phyloP scores from a whole-genome alignment of 1,284 basidiomycete species.

The Ustilago cynodontis region DNA sequence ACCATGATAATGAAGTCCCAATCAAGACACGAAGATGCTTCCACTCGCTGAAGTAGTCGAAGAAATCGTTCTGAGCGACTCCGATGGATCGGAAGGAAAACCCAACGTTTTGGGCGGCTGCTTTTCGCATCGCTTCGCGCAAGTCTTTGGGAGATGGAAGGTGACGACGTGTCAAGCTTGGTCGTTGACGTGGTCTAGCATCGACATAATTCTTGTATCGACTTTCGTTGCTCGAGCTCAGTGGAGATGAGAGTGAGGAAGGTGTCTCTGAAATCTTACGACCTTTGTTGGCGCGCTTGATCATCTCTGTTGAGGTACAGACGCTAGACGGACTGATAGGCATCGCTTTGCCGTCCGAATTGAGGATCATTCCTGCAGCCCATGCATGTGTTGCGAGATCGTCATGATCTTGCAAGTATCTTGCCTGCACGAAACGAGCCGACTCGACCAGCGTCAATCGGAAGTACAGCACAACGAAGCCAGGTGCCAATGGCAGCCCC shows the following conservation, averaged over 20 bases:
- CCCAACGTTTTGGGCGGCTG: conserved; percentile 42
- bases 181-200: background rate
- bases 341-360: conserved; percentile 16
- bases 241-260: conserved; percentile 16
- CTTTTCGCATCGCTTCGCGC: conserved; percentile 25
- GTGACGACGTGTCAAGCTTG: conserved; percentile 24
- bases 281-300: conserved; percentile 67
- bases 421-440: conserved; percentile 86
- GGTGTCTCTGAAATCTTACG: conserved; percentile 29
- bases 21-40: conserved; percentile 47
- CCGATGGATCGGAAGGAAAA: conserved; percentile 39
- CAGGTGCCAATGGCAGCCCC: conserved; percentile 63
- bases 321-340: conserved; percentile 8
- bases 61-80: conserved; percentile 33
- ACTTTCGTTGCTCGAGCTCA: conserved; percentile 24
- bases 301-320: conserved; percentile 73
- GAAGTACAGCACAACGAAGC: conserved; percentile 72
- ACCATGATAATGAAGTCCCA: conserved; percentile 56
- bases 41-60: conserved; percentile 53
- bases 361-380: conserved; percentile 72
- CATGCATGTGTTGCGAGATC: conserved; percentile 75
- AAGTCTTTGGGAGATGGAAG: conserved; percentile 29
- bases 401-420: conserved; percentile 81
- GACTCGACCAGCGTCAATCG: conserved; percentile 72
- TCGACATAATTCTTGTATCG: conserved; percentile 16